Conservation (phyloP, 108 stramenopile species). For the Aurantiochytrium sp. region DNA sequence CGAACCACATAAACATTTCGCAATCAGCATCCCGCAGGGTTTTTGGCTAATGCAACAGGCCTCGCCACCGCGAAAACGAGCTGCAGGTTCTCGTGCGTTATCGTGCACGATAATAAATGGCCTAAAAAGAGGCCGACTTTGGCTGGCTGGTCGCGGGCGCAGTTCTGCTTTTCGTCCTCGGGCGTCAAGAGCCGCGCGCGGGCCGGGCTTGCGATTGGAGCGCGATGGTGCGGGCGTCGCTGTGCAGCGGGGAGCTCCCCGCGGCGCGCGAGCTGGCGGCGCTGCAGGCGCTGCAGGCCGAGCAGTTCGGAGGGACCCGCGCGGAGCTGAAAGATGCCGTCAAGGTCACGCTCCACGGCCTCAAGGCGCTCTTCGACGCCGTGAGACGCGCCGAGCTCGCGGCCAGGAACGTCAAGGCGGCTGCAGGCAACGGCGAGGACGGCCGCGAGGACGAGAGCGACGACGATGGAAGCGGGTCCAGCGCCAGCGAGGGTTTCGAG, state of each 20-base stretch:
- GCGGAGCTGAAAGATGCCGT: not conserved
- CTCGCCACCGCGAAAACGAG: no score
- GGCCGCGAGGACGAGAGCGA: not conserved
- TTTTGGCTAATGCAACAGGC: no score
- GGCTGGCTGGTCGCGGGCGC: not conserved
- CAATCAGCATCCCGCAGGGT: no score
- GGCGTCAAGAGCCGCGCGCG: no score
- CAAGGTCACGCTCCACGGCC: not conserved
- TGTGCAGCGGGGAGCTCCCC: not conserved
- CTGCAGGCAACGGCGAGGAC: not conserved
- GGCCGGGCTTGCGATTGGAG: not conserved
- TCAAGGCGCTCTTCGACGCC: slow-evolving; percentile 5
- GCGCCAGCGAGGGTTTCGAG: not conserved
- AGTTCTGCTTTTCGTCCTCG: not conserved
- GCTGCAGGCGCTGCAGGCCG: not conserved
- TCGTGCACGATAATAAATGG: no score
- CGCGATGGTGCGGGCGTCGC: not conserved
- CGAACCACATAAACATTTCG: no score
- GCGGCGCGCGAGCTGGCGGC: not conserved
- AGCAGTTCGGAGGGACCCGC: not conserved
- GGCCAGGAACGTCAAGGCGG: not conserved
- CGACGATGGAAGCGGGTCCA: no score
- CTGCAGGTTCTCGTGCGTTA: no score
- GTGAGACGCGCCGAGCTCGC: not conserved
- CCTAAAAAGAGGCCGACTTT: not conserved